A percentile compares a stretch with the other conserved stretches of the same genome.
Conservation (phyloP, 169 alveolate species). For the Plasmodium malariae region DNA sequence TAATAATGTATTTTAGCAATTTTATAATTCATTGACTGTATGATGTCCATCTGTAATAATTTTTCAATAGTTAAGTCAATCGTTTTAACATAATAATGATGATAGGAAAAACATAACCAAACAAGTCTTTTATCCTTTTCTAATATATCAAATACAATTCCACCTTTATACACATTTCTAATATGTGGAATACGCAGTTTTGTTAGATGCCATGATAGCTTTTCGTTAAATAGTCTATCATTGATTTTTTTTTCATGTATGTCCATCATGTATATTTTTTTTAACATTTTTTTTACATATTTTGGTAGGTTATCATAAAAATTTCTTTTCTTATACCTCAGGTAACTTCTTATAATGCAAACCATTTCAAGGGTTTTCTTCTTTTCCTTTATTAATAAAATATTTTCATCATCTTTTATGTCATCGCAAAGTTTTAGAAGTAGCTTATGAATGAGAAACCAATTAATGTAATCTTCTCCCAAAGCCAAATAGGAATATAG, state of each 20-base stretch:
- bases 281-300: constrained; percentile 32
- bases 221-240: constrained; percentile 38
- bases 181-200: constrained; percentile 82
- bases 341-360: constrained; percentile 30
- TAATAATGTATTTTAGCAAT: constrained; percentile 81
- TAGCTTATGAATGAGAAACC: constrained; percentile 34
- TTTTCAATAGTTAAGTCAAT: constrained; percentile 83
- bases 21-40: constrained; percentile 81
- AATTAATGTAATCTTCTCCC: constrained; percentile 56
- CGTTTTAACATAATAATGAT: constrained; percentile 83
- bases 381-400: constrained; percentile 6
- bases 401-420: constrained; percentile 19
- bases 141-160: constrained; percentile 81
- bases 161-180: constrained; percentile 76
- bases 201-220: constrained; percentile 82
- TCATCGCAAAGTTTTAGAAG: constrained; percentile 14
- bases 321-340: constrained; percentile 52
- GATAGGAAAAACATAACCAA: constrained; percentile 86
- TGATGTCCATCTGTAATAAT: constrained; percentile 72
- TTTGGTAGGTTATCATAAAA: constrained; percentile 48
- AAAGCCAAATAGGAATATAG: constrained; percentile 30
- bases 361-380: constrained; percentile 29
- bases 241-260: constrained; percentile 27
- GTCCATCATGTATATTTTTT: constrained; percentile 6
- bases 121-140: constrained; percentile 82